A percentile compares a stretch with the other conserved stretches of the same genome.
These are phyloP conservation scores for Haplosporangium gracile DNA, from an alignment of 192 early-diverging fungal genomes.

Conservation along the genomic window DNA sequence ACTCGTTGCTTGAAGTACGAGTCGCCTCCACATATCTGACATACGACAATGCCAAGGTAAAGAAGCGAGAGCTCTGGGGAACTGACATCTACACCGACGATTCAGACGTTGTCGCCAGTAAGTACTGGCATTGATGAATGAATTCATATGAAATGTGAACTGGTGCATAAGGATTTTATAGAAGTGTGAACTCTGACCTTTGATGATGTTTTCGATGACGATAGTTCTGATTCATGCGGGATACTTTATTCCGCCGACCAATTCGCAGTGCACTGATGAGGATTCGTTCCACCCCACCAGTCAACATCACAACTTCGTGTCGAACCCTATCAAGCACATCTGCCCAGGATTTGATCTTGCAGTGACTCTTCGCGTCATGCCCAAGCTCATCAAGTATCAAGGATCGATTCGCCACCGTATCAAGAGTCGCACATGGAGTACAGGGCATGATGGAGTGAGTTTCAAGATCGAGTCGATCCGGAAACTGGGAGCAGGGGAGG, in stretches of 20 bases:
- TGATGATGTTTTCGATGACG: neutral
- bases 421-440: slow-evolving; percentile 76
- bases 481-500: slow-evolving; percentile 62
- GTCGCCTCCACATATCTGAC: slow-evolving; percentile 74
- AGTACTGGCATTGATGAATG: slow-evolving; percentile 9
- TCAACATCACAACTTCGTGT: slow-evolving; percentile 42
- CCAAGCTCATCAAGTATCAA: slow-evolving; percentile 77
- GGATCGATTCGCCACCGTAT: slow-evolving; percentile 69
- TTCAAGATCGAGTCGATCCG: slow-evolving; percentile 71
- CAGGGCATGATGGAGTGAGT: slow-evolving; percentile 82
- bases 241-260: slow-evolving; percentile 38
- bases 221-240: slow-evolving; percentile 67
- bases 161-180: no score
- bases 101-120: slow-evolving; percentile 86
- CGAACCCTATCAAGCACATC: slow-evolving; percentile 32
- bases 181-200: neutral
- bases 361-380: slow-evolving; percentile 78
- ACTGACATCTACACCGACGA: slow-evolving; percentile 90
- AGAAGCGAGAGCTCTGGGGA: slow-evolving; percentile 81
- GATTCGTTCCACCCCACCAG: slow-evolving; percentile 20
- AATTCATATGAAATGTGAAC: neutral
- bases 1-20: slow-evolving; percentile 74
- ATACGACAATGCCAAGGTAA: slow-evolving; percentile 73
- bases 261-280: slow-evolving; percentile 17
- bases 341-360: slow-evolving; percentile 74